These are phyloP conservation scores for Pseudopithomyces chartarum DNA, from an alignment of 2,329 filamentous ascomycete genomes.

Conservation along the genomic window DNA sequence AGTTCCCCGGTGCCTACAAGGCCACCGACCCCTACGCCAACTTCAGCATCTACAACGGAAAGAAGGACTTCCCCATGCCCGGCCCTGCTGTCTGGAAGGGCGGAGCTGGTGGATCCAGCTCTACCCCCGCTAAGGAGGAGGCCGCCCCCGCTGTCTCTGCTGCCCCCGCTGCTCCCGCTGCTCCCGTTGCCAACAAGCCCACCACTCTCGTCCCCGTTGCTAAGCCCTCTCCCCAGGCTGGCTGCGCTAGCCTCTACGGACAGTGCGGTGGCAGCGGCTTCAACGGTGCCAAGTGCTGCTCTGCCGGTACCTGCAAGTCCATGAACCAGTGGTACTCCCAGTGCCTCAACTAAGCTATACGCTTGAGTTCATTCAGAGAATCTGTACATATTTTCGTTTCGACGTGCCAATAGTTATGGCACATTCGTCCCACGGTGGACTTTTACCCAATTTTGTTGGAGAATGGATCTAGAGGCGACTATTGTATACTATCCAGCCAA, in stretches of 20 bases:
- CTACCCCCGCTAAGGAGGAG: neutral
- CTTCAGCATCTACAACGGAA: conserved; percentile 33
- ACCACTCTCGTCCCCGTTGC: neutral
- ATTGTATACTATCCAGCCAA: no score
- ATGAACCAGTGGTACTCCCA: conserved; percentile 25
- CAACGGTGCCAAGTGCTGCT: conserved; percentile 20
- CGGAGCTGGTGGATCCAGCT: neutral
- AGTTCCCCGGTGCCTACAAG: conserved; percentile 46
- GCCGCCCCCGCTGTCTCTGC: neutral
- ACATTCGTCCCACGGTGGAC: no score
- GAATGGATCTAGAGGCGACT: no score
- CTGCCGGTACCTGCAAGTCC: conserved; percentile 20
- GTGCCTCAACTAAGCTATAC: conserved; percentile 10
- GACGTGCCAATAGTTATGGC: neutral
- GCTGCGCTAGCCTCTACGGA: conserved; percentile 15
- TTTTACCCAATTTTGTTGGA: no score
- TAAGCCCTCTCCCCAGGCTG: neutral
- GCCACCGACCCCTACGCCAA: conserved; percentile 27
- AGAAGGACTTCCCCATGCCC: conserved; percentile 23
- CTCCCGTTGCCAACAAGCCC: neutral
- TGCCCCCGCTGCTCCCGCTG: conserved; percentile 2
- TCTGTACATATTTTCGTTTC: neutral
- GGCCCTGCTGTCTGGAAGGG: conserved; percentile 22
- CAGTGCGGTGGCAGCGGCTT: conserved; percentile 24
- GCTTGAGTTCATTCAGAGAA: neutral